Evolutionary conservation across 768 basidiomycete genomes (phyloP), one percentile per base, ranked within the genome.

Genomic region (Collybia nuda): DNA sequence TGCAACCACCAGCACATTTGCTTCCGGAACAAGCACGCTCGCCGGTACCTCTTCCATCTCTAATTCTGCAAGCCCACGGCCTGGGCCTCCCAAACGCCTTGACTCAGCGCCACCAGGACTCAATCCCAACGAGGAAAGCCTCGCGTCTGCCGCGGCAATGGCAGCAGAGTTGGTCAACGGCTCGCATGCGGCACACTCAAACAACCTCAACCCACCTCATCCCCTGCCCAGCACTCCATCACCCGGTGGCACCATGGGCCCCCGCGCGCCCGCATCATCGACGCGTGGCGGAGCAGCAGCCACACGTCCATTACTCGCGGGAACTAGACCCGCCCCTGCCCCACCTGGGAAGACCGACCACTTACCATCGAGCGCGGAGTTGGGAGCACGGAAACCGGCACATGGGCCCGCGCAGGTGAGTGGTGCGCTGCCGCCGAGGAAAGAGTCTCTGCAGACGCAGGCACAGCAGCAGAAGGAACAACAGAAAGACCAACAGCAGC

Each of bases 81-180:
- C 18, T 56, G 63, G 39, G 63, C 65, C 36, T 40, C 51, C 32
- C 15, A 62, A 71, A 55, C 71, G 76, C 17, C 72, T 70, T 54
- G 76, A 78, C 29, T 68, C 73, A 1, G 67, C 76, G 2, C 73
- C 75, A 19, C 65, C 75, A 8, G 71, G 69, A 26, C 62, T 75
- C 26, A 74, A 72, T 29, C 62, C 67, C 21, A 70, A 77, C 36
- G 73, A 64, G 28, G 73, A 77, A 36, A 77, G 66, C 68, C 67
- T 62, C 58, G 57, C 69, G 21, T 61, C 70, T 38, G 78, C 80
- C 21, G 79, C 83, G 2, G 79, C 81, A 15, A 76, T 80, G 24
- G 82, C 84, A 2, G 84, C 83, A 0, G 84, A 86, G 58, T 68
- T 80, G 12, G 82, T 88, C 32, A 84, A 80, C 50, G 84, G 80